phyloP scores from a whole-genome alignment of 2,329 filamentous ascomycete genomes.

The Aspergillus cejpii region DNA sequence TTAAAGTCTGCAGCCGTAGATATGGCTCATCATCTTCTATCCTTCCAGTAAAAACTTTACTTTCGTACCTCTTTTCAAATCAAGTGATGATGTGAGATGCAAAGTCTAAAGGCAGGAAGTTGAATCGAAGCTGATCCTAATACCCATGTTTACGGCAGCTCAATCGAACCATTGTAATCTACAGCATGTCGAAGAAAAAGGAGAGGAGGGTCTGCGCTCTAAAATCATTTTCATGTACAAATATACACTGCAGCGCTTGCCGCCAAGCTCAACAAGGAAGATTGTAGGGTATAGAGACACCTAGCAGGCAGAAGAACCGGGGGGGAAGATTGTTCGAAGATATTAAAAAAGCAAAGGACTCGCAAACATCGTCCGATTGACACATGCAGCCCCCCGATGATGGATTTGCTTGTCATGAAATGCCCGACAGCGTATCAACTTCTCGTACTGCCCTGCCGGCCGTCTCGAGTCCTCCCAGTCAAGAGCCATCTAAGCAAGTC shows the following conservation, averaged over 20 bases:
- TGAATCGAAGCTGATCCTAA: too few relatives aligned
- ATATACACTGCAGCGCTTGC: constrained; percentile 12
- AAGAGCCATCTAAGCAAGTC: background rate
- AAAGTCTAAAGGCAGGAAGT: too few relatives aligned
- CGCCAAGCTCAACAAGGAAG: background rate
- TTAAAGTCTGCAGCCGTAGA: too few relatives aligned
- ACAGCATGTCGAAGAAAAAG: background rate
- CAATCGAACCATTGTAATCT: too few relatives aligned
- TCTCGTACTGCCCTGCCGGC: background rate
- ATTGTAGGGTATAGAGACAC: constrained; percentile 7
- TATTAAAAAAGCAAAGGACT: background rate
- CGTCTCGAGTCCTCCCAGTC: background rate
- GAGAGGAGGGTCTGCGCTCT: constrained; percentile 8
- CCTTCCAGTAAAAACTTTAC: too few relatives aligned
- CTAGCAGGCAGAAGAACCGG: background rate
- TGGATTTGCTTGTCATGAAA: background rate
- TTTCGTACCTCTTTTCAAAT: too few relatives aligned
- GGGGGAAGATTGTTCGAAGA: background rate
- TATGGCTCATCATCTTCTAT: too few relatives aligned
- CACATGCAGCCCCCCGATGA: background rate
- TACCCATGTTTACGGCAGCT: too few relatives aligned
- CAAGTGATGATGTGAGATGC: too few relatives aligned
- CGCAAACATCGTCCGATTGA: background rate
- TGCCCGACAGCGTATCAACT: background rate
- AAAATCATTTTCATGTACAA: constrained; percentile 18